Evolutionary conservation across 768 basidiomycete genomes (phyloP), one percentile per base, ranked within the genome.

Genomic region (Boletus vinaceobasis): DNA sequence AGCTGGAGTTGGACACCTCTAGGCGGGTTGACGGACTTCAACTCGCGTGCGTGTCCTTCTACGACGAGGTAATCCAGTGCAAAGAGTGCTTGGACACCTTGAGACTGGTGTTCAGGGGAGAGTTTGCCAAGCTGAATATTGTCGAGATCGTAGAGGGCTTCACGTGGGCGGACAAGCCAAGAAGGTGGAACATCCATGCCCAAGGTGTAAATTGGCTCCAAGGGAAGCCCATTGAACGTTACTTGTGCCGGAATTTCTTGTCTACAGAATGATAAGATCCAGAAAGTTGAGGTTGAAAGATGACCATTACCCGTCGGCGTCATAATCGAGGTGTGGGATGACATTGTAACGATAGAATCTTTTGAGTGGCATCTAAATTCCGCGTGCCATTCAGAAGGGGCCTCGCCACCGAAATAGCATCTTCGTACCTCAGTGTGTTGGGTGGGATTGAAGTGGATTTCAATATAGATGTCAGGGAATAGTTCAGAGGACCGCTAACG

Each of bases 1-100:
- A 99, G 82, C 65, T 97, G 88, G 2, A 99, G 80, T 61, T 98
- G 96, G 3, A 98, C 77, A 6, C 97, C 97, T 13, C 95, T 84
- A 0, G 97, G 93, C 5, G 94, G 87, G 7, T 75, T 74, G 39
- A 82, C 80, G 2, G 83, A 80, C 8, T 64, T 65, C 6, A 73
- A 64, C 55, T 98, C 95, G 10, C 93, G 84, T 0, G 93, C 93
- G 62, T 98, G 96, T 2, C 97, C 97, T 67, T 98, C 96, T 42
- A 98, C 81, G 46, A 98, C 84, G 21, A 99, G 80, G 60, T 93
- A 88, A 63, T 98, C 93, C 7, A 98, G 85, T 48, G 86, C 85
- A 74, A 94, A 97, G 43, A 89, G 73, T 0, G 90, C 89, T 40
- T 89, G 81, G 4, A 95, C 75, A 6, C 87, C 85, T 4, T 58